Evolutionary conservation across 306 rosid genomes (phyloP).

Genomic region (Alnus glutinosa): DNA sequence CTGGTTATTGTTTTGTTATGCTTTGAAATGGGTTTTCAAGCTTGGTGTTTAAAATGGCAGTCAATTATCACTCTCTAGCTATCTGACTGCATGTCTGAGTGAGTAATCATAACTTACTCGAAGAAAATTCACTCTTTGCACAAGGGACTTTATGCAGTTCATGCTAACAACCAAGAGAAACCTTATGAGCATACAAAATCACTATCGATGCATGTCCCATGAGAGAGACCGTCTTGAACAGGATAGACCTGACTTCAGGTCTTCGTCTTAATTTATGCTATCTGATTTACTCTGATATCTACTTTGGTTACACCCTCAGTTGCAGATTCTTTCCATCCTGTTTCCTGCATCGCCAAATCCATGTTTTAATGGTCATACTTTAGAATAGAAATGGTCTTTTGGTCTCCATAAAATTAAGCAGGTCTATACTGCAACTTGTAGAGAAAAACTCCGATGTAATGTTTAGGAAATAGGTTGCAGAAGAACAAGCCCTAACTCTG

Average conservation of each 20-base stretch:
- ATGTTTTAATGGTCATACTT: not conserved
- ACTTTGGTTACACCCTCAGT: not conserved
- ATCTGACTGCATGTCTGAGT: not conserved
- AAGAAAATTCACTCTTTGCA: not conserved
- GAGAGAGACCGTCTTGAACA: not conserved
- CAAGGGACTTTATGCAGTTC: not conserved
- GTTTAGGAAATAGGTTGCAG: not conserved
- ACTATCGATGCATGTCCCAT: not conserved
- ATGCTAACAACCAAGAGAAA: not conserved
- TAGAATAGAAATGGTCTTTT: not conserved
- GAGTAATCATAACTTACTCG: not conserved
- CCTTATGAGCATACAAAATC: not conserved
- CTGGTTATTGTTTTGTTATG: no score
- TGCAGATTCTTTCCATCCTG: slow-evolving; percentile 1
- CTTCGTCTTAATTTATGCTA: slow-evolving; percentile 4
- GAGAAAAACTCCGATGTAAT: not conserved
- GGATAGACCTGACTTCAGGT: slow-evolving; percentile 8
- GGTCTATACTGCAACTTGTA: not conserved
- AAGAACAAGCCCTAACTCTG: no score
- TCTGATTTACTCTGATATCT: no score
- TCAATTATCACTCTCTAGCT: not conserved
- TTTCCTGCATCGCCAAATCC: not conserved
- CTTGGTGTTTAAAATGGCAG: not conserved
- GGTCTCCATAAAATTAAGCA: not conserved
- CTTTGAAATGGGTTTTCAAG: not conserved